Conservation (phyloP, 371 early-diverging fungal genomes). For the Actinomortierella ambigua region DNA sequence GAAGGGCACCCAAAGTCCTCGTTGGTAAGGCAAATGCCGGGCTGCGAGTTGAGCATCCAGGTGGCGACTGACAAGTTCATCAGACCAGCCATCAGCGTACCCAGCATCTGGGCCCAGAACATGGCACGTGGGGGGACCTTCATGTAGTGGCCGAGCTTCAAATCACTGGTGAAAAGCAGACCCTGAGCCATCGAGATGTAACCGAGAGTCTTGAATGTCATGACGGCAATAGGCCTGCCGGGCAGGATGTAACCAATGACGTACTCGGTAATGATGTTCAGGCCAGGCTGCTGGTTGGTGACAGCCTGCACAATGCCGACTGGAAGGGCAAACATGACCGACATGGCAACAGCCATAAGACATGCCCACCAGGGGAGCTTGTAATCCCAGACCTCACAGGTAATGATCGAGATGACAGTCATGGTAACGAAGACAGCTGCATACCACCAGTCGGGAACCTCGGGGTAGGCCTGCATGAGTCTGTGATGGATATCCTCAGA, state of each 20-base stretch:
- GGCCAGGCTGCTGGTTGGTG: constrained; percentile 67
- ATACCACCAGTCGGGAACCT: constrained; percentile 82
- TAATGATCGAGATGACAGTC: constrained; percentile 49
- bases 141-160: constrained; percentile 62
- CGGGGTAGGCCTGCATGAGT: constrained; percentile 61
- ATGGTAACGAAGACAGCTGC: constrained; percentile 57
- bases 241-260: constrained; percentile 61
- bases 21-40: constrained; percentile 53
- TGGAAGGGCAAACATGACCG: constrained; percentile 71
- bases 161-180: constrained; percentile 50
- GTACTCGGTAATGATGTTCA: constrained; percentile 56
- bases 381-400: constrained; percentile 54
- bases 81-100: constrained; percentile 61
- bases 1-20: constrained; percentile 38
- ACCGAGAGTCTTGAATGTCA: constrained; percentile 48
- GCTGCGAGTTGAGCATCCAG: constrained; percentile 55
- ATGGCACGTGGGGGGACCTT: constrained; percentile 72
- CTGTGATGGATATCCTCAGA: constrained; percentile 65
- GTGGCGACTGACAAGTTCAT: constrained; percentile 58
- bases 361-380: constrained; percentile 73
- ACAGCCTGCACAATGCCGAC: constrained; percentile 77
- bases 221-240: constrained; percentile 44
- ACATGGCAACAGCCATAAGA: constrained; percentile 63
- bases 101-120: constrained; percentile 61
- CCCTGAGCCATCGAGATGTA: constrained; percentile 54